Evolutionary conservation across 1,139 yeast species (phyloP).

Genomic region (Saccharomyces hybrid): DNA sequence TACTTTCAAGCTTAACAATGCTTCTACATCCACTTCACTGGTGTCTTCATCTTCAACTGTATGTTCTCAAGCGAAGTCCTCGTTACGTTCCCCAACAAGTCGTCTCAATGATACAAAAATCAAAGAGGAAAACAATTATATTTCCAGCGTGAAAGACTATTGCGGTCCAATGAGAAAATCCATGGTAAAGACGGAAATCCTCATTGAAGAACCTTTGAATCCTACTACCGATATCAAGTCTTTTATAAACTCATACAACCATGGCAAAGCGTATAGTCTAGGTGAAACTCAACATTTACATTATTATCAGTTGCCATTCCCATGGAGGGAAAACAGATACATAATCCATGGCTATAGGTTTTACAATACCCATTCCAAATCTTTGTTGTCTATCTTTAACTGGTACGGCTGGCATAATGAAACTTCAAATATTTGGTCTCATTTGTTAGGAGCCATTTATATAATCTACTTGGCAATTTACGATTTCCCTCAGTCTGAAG

Average conservation of each 20-base stretch:
- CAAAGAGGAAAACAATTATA: neutral
- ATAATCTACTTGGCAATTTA: conserved; percentile 49
- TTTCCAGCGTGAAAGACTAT: neutral
- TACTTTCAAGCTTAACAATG: neutral
- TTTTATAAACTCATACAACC: conserved; percentile 45
- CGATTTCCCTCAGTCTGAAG: conserved; percentile 54
- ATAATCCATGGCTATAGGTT: conserved; percentile 83
- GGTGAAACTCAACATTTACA: conserved; percentile 60
- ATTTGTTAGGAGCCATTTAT: conserved; percentile 58
- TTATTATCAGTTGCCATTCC: conserved; percentile 81
- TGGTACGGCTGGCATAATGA: conserved; percentile 67
- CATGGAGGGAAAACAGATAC: conserved; percentile 89
- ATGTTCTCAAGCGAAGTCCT: neutral
- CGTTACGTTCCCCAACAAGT: neutral
- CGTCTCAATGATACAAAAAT: neutral
- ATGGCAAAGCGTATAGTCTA: conserved; percentile 48
- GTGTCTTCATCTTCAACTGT: conserved; percentile 1
- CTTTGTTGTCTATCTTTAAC: conserved; percentile 34
- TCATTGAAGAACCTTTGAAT: neutral
- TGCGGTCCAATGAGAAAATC: neutral
- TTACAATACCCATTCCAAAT: conserved; percentile 54
- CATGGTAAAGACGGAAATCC: neutral
- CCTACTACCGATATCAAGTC: conserved; percentile 16
- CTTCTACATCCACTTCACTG: conserved; percentile 1
- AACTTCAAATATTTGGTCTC: conserved; percentile 91